These are phyloP conservation scores for Mycena sanguinolenta DNA, from an alignment of 768 basidiomycete genomes.

Conservation along the genomic window DNA sequence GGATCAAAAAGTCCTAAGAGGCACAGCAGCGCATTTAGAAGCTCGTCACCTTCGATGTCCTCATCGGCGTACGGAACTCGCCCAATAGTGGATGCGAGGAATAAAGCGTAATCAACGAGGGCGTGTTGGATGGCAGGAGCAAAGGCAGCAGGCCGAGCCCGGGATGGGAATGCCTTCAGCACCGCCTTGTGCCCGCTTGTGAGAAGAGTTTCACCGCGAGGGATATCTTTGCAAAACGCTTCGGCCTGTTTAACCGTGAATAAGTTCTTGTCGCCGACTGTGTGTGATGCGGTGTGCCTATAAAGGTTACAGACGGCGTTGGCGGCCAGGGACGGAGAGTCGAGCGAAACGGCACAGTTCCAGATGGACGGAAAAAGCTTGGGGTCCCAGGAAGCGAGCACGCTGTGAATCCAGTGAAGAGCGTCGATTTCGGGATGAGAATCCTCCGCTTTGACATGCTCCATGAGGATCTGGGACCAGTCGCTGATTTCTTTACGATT, in stretches of 20 bases:
- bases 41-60: slow-evolving; percentile 1
- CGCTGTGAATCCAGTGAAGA: slow-evolving; percentile 26
- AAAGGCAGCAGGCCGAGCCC: slow-evolving; percentile 23
- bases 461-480: slow-evolving; percentile 28
- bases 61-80: slow-evolving; percentile 18
- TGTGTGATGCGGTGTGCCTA: slow-evolving; percentile 25
- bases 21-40: slow-evolving; percentile 18
- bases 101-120: slow-evolving; percentile 22
- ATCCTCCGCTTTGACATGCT: slow-evolving; percentile 23
- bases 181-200: slow-evolving; percentile 24
- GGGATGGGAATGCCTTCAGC: slow-evolving; percentile 27
- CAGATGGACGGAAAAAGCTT: slow-evolving; percentile 22
- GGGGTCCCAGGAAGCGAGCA: slow-evolving; percentile 24
- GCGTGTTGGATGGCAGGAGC: slow-evolving; percentile 18
- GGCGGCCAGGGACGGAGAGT: slow-evolving; percentile 21
- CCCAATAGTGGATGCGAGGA: slow-evolving; percentile 18
- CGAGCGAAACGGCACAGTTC: slow-evolving; percentile 28
- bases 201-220: slow-evolving; percentile 17
- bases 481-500: slow-evolving; percentile 28
- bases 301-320: slow-evolving; percentile 25
- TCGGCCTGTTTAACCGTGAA: slow-evolving; percentile 23
- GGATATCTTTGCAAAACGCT: slow-evolving; percentile 22
- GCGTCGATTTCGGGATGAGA: slow-evolving; percentile 29
- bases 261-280: slow-evolving; percentile 25
- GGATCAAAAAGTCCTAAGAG: slow-evolving; percentile 27